phyloP scores from a whole-genome alignment of 768 basidiomycete species.

The Russula vinacea region DNA sequence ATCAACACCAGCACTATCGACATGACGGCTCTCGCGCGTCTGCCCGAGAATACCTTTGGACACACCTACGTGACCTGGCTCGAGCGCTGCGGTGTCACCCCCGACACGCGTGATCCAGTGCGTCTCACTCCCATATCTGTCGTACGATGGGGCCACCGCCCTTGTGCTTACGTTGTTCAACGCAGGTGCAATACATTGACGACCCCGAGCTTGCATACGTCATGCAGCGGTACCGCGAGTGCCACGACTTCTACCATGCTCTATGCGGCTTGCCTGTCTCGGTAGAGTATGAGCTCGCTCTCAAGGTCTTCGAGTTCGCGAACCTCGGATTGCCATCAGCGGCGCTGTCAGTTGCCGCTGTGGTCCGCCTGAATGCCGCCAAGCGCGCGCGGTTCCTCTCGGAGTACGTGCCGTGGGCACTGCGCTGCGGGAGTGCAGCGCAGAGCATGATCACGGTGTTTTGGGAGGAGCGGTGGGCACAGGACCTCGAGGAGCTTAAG shows the following conservation, averaged over 20 bases:
- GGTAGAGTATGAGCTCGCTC: constrained; percentile 85
- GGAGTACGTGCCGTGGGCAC: constrained; percentile 92
- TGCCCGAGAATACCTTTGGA: constrained; percentile 82
- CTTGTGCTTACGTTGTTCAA: constrained; percentile 8
- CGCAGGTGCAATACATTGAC: constrained; percentile 87
- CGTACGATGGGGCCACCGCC: constrained; percentile 1
- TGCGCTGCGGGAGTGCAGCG: constrained; percentile 74
- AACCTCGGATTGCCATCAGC: constrained; percentile 91
- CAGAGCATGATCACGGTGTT: constrained; percentile 83
- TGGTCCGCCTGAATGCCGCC: constrained; percentile 56
- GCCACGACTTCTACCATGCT: constrained; percentile 96
- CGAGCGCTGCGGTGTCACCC: constrained; percentile 80
- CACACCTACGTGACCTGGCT: constrained; percentile 88
- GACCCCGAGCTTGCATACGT: constrained; percentile 97
- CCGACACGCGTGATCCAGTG: constrained; percentile 91
- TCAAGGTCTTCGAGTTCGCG: constrained; percentile 92
- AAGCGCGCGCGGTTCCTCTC: constrained; percentile 52
- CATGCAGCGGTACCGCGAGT: constrained; percentile 97
- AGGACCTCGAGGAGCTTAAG: constrained; percentile 78
- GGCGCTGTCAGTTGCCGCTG: constrained; percentile 75
- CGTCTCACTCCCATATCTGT: constrained; percentile 30
- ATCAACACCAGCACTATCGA: constrained; percentile 76
- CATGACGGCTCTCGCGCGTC: constrained; percentile 58
- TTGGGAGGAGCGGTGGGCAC: constrained; percentile 94
- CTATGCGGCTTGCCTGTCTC: constrained; percentile 85